These are phyloP conservation scores for Cryphonectria parasitica DNA, from an alignment of 2,329 filamentous ascomycete genomes.

Conservation along the genomic window DNA sequence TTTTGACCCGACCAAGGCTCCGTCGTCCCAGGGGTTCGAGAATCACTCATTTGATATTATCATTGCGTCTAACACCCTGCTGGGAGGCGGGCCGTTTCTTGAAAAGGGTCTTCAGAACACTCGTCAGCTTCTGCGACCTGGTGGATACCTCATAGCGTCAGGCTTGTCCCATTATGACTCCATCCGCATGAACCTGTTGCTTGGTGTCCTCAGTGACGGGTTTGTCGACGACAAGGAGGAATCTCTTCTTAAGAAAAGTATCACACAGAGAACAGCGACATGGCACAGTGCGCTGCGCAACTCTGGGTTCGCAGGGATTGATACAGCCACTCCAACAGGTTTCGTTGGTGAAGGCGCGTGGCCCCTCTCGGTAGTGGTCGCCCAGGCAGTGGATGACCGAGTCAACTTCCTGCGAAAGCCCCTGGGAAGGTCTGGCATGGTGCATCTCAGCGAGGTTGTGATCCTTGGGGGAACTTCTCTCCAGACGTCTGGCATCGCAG, in stretches of 20 bases:
- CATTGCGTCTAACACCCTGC: constrained; percentile 39
- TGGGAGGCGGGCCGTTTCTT: constrained; percentile 29
- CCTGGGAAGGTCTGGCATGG: neutral
- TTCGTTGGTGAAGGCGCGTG: constrained; percentile 9
- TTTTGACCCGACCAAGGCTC: constrained; percentile 37
- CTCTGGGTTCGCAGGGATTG: constrained; percentile 35
- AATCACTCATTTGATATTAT: constrained; percentile 37
- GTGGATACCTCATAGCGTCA: constrained; percentile 16
- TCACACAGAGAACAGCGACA: neutral
- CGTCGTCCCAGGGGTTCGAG: constrained; percentile 37
- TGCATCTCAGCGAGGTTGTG: neutral
- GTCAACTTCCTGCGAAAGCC: constrained; percentile 16
- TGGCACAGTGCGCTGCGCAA: constrained; percentile 31
- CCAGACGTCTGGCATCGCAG: neutral
- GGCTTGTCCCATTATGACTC: neutral
- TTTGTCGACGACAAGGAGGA: neutral
- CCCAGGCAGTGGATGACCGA: constrained; percentile 30
- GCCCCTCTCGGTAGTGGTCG: constrained; percentile 28
- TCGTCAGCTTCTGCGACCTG: constrained; percentile 39
- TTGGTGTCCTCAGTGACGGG: neutral
- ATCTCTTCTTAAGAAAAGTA: constrained; percentile 28
- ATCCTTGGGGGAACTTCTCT: neutral
- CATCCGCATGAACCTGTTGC: neutral
- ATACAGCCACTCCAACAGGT: constrained; percentile 28
- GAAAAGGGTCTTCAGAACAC: constrained; percentile 33